Conservation (phyloP, 129 eudicot species). For the Calendula officinalis region DNA sequence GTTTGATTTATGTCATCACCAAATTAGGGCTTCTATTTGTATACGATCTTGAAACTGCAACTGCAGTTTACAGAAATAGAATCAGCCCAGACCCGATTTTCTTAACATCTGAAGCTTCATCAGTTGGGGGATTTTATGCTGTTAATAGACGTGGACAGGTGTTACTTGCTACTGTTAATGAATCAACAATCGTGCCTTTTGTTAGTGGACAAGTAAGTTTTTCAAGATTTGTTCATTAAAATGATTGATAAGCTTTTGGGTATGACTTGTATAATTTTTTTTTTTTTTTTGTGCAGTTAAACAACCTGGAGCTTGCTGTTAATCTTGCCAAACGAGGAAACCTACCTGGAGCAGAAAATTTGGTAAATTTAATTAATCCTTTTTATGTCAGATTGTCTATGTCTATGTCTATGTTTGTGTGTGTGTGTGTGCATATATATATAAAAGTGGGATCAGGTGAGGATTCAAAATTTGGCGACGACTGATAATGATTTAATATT, state of each 20-base stretch:
- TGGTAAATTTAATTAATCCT: conserved; percentile 58
- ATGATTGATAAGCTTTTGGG: background rate
- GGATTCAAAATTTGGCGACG: no score
- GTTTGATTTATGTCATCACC: conserved; percentile 84
- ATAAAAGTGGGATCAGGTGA: no score
- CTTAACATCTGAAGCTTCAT: conserved; percentile 84
- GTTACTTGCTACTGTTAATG: conserved; percentile 90
- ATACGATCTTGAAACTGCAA: conserved; percentile 88
- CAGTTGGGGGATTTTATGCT: conserved; percentile 92
- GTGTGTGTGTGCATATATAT: no score
- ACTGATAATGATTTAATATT: no score
- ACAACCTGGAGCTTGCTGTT: conserved; percentile 97
- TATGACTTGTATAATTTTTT: background rate
- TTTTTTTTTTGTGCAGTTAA: conserved; percentile 49
- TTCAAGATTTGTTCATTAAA: background rate
- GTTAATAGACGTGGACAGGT: conserved; percentile 93
- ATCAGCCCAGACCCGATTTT: conserved; percentile 96
- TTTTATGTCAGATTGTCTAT: no score
- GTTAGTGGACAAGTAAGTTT: conserved; percentile 87
- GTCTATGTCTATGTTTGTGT: no score
- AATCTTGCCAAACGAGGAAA: conserved; percentile 97
- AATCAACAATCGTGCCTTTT: conserved; percentile 85
- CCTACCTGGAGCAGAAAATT: conserved; percentile 95
- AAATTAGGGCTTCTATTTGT: conserved; percentile 92
- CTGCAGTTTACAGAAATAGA: conserved; percentile 88